Evolutionary conservation across 2,329 filamentous ascomycete species (phyloP), one percentile per base, ranked within the genome.

Genomic region (Ceratocystis ficicola): DNA sequence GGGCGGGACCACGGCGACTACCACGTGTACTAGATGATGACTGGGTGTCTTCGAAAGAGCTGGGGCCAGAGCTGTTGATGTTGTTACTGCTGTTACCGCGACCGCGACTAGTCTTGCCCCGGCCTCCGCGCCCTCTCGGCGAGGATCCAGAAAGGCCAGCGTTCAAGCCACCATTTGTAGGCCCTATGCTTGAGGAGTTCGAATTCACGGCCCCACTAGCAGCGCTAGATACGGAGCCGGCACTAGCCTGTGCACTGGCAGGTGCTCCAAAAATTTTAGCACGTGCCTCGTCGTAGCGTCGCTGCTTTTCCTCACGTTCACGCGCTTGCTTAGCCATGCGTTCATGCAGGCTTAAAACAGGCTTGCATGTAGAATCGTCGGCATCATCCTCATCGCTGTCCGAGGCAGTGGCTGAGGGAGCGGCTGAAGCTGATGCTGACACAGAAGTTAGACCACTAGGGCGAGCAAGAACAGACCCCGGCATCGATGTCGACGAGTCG

Each of bases 261-360:
- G 66, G 50, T 36, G 83, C 84, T 22, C 91, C 91, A 74, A 96
- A 93, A 65, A 96, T 86, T 73, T 91, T 88, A 71, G 93, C 90
- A 36, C 93, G 83, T 5, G 86, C 89, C 77, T 96, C 91, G 68
- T 95, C 89, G 73, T 96, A 96, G 68, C 88, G 88, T 66, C 86
- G 86, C 77, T 95, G 89, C 77, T 94, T 96, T 77, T 95, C 91
- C 72, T 95, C 91, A 8, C 86, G 83, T 71, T 95, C 90, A 62
- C 83, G 81, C 73, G 90, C 85, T 64, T 92, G 89, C 72, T 88
- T 88, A 28, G 85, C 83, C 68, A 88, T 85, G 44, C 91, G 83
- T 77, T 96, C 88, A 71, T 93, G 89, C 22, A 81, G 78, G 69
- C 83, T 82, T 73, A 83, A 85, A 65, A 78, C 76, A 62, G 77